phyloP scores from a whole-genome alignment of 2,329 filamentous ascomycete species.

The Colletotrichum spinosum region DNA sequence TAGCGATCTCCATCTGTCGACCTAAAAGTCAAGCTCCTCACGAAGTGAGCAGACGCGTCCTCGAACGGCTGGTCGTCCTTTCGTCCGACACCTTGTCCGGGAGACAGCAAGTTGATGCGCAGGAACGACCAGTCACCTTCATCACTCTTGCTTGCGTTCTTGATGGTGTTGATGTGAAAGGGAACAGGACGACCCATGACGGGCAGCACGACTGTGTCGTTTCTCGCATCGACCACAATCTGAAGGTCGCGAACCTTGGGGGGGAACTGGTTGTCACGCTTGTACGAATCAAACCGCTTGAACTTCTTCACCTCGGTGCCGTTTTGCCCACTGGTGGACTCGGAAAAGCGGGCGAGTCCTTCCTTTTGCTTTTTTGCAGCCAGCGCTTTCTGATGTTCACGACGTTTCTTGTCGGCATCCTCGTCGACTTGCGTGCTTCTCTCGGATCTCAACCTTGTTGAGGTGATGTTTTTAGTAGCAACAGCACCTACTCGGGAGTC shows the following conservation, averaged over 20 bases:
- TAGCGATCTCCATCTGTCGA: slow-evolving; percentile 91
- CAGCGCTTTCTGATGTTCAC: slow-evolving; percentile 91
- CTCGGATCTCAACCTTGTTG: slow-evolving; percentile 91
- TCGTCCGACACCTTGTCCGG: slow-evolving; percentile 94
- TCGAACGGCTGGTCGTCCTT: slow-evolving; percentile 99
- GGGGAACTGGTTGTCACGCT: slow-evolving; percentile 95
- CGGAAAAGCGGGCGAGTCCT: slow-evolving; percentile 85
- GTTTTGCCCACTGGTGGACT: slow-evolving; percentile 85
- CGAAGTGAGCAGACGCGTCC: slow-evolving; percentile 94
- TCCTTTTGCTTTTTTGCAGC: slow-evolving; percentile 90
- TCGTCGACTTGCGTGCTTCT: slow-evolving; percentile 89
- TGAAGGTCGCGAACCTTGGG: slow-evolving; percentile 84
- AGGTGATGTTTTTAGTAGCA: slow-evolving; percentile 94
- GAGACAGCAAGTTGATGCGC: slow-evolving; percentile 96
- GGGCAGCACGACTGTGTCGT: slow-evolving; percentile 88
- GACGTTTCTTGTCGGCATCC: slow-evolving; percentile 86
- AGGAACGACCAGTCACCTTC: slow-evolving; percentile 95
- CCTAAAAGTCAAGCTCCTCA: slow-evolving; percentile 93
- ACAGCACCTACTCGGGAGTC: slow-evolving; percentile 86
- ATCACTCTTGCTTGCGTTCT: slow-evolving; percentile 97
- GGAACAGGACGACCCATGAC: slow-evolving; percentile 98
- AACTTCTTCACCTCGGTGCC: slow-evolving; percentile 97
- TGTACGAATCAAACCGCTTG: slow-evolving; percentile 99
- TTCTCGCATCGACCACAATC: slow-evolving; percentile 92
- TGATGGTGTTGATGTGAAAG: slow-evolving; percentile 98